Conservation (phyloP, 2,329 filamentous ascomycete genomes). For the Hypoxylon sp. region DNA sequence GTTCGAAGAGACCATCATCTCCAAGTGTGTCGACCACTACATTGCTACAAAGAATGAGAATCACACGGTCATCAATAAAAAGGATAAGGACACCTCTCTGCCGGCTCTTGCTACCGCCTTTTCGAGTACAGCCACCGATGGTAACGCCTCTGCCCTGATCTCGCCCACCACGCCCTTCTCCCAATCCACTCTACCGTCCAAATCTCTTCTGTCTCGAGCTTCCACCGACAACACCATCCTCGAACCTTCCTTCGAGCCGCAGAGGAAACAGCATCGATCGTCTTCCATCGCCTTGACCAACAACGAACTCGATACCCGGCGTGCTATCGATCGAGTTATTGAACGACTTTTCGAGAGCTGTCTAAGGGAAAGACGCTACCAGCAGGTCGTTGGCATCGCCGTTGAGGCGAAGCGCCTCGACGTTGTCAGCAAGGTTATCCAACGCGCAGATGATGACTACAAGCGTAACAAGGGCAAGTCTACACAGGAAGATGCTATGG, state of each 20-base stretch:
- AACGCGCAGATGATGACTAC: slow-evolving; percentile 89
- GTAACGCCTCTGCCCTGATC: slow-evolving; percentile 77
- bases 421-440: slow-evolving; percentile 87
- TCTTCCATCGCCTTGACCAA: slow-evolving; percentile 75
- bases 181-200: slow-evolving; percentile 91
- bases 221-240: slow-evolving; percentile 75
- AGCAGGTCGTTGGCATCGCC: slow-evolving; percentile 96
- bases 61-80: slow-evolving; percentile 61
- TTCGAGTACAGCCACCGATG: slow-evolving; percentile 75
- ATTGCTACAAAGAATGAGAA: slow-evolving; percentile 78
- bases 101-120: slow-evolving; percentile 88
- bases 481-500: slow-evolving; percentile 65
- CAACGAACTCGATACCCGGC: slow-evolving; percentile 77
- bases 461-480: slow-evolving; percentile 77
- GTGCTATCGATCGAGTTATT: slow-evolving; percentile 85
- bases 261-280: slow-evolving; percentile 67
- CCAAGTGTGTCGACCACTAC: slow-evolving; percentile 98
- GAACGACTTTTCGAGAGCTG: slow-evolving; percentile 93
- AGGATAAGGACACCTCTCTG: slow-evolving; percentile 60
- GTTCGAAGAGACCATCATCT: slow-evolving; percentile 99
- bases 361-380: slow-evolving; percentile 87
- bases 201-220: slow-evolving; percentile 92
- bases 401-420: slow-evolving; percentile 94
- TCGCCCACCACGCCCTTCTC: slow-evolving; percentile 97
- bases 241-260: slow-evolving; percentile 70